phyloP scores from a whole-genome alignment of 2,329 filamentous ascomycete species.

The Botryotinia calthae region DNA sequence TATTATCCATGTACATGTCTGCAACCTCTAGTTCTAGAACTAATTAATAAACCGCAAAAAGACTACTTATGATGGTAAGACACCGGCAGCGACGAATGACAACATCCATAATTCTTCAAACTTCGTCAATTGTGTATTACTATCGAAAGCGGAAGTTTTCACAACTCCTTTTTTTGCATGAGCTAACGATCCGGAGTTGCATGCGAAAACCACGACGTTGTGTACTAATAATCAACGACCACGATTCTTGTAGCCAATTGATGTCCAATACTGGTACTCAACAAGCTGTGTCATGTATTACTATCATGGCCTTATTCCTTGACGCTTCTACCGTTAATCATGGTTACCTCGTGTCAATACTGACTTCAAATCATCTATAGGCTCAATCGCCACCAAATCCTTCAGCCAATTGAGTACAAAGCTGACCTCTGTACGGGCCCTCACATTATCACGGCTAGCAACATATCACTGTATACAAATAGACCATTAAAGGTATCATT shows the following conservation, averaged over 20 bases:
- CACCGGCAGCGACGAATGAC: not conserved
- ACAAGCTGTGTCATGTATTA: not conserved
- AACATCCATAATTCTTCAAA: not conserved
- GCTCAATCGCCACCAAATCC: not conserved
- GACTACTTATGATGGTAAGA: not conserved
- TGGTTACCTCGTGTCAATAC: not conserved
- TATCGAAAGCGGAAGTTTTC: not conserved
- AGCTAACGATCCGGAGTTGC: not conserved
- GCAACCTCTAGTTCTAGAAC: not conserved
- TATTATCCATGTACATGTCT: not conserved
- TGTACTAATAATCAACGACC: not conserved
- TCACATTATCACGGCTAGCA: not conserved
- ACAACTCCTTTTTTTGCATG: not conserved
- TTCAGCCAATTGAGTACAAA: not conserved
- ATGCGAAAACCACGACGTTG: slow-evolving; percentile 7
- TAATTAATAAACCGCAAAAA: not conserved
- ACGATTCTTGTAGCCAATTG: not conserved
- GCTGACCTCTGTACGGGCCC: not conserved
- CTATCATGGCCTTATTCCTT: not conserved
- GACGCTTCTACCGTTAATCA: not conserved
- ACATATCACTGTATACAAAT: not conserved
- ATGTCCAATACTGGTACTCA: not conserved
- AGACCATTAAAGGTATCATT: not conserved
- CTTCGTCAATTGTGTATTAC: not conserved
- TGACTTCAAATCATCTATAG: not conserved